Evolutionary conservation across 2,329 filamentous ascomycete species (phyloP).

Genomic region (Daldinia eschscholtzii): DNA sequence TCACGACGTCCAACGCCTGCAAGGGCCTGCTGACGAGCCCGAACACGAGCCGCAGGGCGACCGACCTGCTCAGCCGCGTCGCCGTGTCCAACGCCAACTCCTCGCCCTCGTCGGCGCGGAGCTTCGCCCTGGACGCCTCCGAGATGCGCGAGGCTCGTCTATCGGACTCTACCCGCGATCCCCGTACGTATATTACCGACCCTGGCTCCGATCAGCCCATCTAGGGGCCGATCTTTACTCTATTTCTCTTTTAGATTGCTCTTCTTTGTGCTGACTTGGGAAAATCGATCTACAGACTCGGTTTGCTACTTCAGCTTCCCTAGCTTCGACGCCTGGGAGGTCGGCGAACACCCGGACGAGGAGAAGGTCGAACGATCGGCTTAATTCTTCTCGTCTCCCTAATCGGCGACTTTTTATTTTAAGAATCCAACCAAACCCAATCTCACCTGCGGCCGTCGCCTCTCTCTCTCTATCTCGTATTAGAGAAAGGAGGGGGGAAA

Average conservation of each 20-base stretch:
- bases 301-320: conserved; percentile 80
- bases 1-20: conserved; percentile 67
- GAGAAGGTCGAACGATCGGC: conserved; percentile 53
- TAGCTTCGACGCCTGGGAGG: conserved; percentile 76
- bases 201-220: neutral
- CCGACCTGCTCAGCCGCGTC: conserved; percentile 67
- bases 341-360: conserved; percentile 58
- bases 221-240: conserved; percentile 8
- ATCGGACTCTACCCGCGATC: conserved; percentile 44
- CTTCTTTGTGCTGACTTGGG: conserved; percentile 34
- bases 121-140: conserved; percentile 53
- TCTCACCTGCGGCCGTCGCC: neutral
- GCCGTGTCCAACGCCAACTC: conserved; percentile 62
- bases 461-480: neutral
- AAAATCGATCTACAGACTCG: conserved; percentile 49
- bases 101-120: conserved; percentile 54
- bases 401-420: neutral
- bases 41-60: conserved; percentile 63
- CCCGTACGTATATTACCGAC: conserved; percentile 45
- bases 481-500: conserved; percentile 7
- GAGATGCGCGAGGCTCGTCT: conserved; percentile 41
- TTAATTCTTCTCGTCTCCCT: conserved; percentile 8
- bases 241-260: neutral
- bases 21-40: conserved; percentile 64
- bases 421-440: neutral